Evolutionary conservation across 805 yeast genomes (phyloP).

Genomic region (Yarrowia porcina): DNA sequence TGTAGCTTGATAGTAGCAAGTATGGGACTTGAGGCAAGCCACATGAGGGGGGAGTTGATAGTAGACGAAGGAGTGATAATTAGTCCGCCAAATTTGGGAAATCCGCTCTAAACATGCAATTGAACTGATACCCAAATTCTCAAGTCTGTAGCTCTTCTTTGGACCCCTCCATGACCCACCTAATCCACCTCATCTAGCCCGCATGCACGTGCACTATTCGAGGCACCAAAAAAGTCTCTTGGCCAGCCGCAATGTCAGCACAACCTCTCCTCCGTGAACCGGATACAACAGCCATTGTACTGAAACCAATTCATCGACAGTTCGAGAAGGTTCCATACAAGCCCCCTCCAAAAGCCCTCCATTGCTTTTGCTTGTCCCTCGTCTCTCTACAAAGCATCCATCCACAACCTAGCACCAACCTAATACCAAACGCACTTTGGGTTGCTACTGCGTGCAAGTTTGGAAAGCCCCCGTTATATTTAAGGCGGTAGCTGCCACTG

Average conservation of each 20-base stretch:
- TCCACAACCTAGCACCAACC: conserved; percentile 19
- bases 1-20: conserved; percentile 10
- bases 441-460: conserved; percentile 19
- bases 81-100: not conserved
- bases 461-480: not conserved
- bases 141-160: too few species aligned
- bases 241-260: not conserved
- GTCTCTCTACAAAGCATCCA: conserved; percentile 5
- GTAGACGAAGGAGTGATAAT: not conserved
- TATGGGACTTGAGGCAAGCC: not conserved
- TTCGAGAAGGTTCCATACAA: conserved; percentile 1
- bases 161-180: not conserved
- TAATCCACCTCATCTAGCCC: conserved; percentile 1
- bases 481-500: conserved; percentile 2
- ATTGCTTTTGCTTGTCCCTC: not conserved
- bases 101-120: not conserved
- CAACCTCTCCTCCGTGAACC: not conserved
- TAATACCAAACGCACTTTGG: conserved; percentile 15
- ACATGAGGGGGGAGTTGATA: not conserved
- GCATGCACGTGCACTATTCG: conserved; percentile 20
- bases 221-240: conserved; percentile 17
- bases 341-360: conserved; percentile 19
- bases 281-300: not conserved
- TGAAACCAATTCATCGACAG: not conserved
- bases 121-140: not conserved